A percentile compares a stretch with the other conserved stretches of the same genome.
Conservation (phyloP, 2,329 filamentous ascomycete species). For the Botryosphaeria dothidea region DNA sequence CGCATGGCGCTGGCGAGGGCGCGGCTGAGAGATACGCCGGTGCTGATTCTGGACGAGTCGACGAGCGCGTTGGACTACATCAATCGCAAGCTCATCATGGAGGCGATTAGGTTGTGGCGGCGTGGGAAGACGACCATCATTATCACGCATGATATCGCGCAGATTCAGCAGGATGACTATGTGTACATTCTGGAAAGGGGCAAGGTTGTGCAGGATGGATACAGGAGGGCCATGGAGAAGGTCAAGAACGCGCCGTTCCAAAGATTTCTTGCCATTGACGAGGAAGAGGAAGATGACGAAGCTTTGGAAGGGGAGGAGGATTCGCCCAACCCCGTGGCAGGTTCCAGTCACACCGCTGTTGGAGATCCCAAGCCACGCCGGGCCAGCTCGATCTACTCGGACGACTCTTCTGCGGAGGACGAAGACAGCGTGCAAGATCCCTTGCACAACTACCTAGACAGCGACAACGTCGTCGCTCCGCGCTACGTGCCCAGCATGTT, state of each 20-base stretch:
- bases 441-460: conserved; percentile 9
- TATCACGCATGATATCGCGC: conserved; percentile 84
- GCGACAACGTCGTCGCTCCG: not conserved
- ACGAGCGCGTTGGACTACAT: conserved; percentile 83
- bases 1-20: conserved; percentile 79
- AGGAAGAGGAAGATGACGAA: conserved; percentile 4
- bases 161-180: conserved; percentile 72
- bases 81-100: conserved; percentile 68
- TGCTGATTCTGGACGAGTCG: conserved; percentile 85
- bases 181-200: conserved; percentile 78
- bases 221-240: conserved; percentile 56
- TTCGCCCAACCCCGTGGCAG: not conserved
- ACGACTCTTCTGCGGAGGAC: not conserved
- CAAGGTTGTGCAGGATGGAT: conserved; percentile 67
- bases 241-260: conserved; percentile 51
- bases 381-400: conserved; percentile 8
- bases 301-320: not conserved
- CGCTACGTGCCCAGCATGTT: conserved; percentile 17
- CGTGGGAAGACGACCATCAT: conserved; percentile 83
- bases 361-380: not conserved
- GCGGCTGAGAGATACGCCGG: conserved; percentile 71
- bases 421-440: not conserved
- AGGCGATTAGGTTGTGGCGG: conserved; percentile 76
- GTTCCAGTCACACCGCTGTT: not conserved
- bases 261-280: conserved; percentile 26